phyloP scores from a whole-genome alignment of 2,329 filamentous ascomycete species.

The Dactylellina leptospora region DNA sequence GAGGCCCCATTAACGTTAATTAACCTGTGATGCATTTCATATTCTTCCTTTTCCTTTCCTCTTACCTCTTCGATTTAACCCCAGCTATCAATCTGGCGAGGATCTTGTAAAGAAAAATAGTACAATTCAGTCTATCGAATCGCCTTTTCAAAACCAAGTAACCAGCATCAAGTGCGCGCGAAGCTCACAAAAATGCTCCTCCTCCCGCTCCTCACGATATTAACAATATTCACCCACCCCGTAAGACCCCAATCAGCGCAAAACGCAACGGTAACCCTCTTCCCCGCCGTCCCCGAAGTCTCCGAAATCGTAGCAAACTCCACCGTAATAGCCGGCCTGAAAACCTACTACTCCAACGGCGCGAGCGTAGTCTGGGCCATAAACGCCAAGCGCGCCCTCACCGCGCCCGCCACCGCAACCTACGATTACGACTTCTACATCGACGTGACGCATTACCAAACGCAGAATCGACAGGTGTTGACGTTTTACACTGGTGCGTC shows the following conservation, averaged over 20 bases:
- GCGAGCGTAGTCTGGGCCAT: slow-evolving; percentile 28
- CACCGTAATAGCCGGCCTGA: slow-evolving; percentile 5
- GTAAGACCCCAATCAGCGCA: not conserved
- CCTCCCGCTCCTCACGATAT: not conserved
- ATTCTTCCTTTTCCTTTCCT: too few relatives aligned
- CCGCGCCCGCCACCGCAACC: not conserved
- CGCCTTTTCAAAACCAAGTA: too few relatives aligned
- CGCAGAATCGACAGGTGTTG: slow-evolving; percentile 16
- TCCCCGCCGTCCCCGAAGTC: slow-evolving; percentile 39
- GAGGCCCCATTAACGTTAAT: too few relatives aligned
- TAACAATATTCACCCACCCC: not conserved
- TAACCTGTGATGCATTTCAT: too few relatives aligned
- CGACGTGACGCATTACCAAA: slow-evolving; percentile 29
- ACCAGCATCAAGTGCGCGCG: too few relatives aligned
- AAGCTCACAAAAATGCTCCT: slow-evolving; percentile 19
- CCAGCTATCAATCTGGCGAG: too few relatives aligned
- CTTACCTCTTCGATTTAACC: too few relatives aligned
- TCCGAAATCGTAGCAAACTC: slow-evolving; percentile 27
- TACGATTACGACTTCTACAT: slow-evolving; percentile 17
- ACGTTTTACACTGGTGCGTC: slow-evolving; percentile 25
- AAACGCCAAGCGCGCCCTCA: slow-evolving; percentile 2
- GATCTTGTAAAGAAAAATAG: too few relatives aligned
- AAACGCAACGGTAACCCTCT: slow-evolving; percentile 16
- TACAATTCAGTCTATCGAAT: too few relatives aligned
- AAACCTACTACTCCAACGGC: not conserved